Base-by-base conservation (phyloP, 345 rosid genomes). In the Melaleuca alternifolia region DNA sequence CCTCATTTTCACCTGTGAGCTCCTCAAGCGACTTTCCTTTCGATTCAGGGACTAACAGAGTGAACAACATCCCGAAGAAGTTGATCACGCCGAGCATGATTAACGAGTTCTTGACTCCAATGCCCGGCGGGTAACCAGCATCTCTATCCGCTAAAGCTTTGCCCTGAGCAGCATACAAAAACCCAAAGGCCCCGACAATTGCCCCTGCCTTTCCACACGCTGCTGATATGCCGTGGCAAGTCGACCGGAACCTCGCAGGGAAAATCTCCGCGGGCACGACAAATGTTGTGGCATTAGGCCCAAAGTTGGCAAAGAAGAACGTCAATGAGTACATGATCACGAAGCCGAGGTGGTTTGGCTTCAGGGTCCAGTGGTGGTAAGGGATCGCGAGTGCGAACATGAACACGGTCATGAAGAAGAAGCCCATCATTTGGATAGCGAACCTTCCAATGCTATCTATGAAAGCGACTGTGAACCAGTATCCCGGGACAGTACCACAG, bases 401-500 rank as follows among this genome's bases (percentile, higher is more conserved):
- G 62, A 57, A 57, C 28, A 57, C 62, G 10, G 62, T 57, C 62
- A 57, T 57, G 62, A 57, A 57, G 62, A 57, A 26, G 62, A 57
- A 57, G 28, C 62, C 62, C 62, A 57, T 57, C 62, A 57, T 14
- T 24, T 57, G 62, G 62, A 57, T 57, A 13, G 15, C 62, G 28
- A 57, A 57, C 62, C 62, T 57, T 0, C 62, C 62, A 13, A 57
- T 57, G 28, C 24, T 24, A 28, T 57, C 62, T 0, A 57, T 57
- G 30, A 57, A 28, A 0, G 62, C 62, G 28, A 57, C 62, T 1
- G 62, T 57, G 62, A 57, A 2, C 62, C 62, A 57, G 62, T 57
- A 57, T 28, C 62, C 62, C 10, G 97, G 97, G 2, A 93, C 94
- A 3, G 94, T 93, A 54, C 95, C 92, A 87, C 92, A 90, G 6